These are phyloP conservation scores for Tetrahymena malaccensis DNA, from an alignment of 73 alveolate genomes.

Conservation along the genomic window DNA sequence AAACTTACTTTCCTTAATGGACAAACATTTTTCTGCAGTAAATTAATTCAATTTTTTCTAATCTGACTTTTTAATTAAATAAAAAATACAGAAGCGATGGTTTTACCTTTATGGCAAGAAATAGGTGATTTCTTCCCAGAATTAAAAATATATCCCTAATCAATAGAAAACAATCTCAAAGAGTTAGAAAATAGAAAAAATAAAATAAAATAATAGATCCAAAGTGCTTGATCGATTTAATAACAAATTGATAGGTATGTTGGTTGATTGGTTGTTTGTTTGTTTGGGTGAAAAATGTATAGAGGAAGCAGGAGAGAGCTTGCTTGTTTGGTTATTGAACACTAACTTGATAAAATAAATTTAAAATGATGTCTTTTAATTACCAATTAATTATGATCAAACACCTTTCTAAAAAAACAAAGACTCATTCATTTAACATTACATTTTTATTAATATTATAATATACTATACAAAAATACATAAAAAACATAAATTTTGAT, in stretches of 20 bases:
- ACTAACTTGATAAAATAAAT: not conserved
- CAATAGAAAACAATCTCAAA: not conserved
- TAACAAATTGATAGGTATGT: too few species aligned
- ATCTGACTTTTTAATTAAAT: not conserved
- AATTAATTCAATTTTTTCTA: not conserved
- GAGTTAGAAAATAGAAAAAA: not conserved
- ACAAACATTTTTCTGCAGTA: constrained; percentile 17
- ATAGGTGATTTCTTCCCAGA: not conserved
- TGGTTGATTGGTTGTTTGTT: not conserved
- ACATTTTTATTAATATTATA: not conserved
- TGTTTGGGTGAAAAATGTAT: not conserved
- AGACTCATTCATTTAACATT: not conserved
- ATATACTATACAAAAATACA: not conserved
- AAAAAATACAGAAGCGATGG: not conserved
- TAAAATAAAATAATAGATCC: not conserved
- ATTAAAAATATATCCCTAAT: not conserved
- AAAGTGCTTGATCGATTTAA: not conserved
- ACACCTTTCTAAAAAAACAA: not conserved
- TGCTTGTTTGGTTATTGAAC: not conserved
- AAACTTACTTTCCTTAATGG: constrained; percentile 24
- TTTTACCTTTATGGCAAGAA: not conserved
- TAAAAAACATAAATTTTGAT: not conserved
- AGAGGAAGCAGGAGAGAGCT: not conserved
- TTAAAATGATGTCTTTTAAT: not conserved
- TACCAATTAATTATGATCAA: not conserved